A percentile compares a stretch with the other conserved stretches of the same genome.
phyloP scores from a whole-genome alignment of 306 rosid genomes.

The Acacia acuminata region DNA sequence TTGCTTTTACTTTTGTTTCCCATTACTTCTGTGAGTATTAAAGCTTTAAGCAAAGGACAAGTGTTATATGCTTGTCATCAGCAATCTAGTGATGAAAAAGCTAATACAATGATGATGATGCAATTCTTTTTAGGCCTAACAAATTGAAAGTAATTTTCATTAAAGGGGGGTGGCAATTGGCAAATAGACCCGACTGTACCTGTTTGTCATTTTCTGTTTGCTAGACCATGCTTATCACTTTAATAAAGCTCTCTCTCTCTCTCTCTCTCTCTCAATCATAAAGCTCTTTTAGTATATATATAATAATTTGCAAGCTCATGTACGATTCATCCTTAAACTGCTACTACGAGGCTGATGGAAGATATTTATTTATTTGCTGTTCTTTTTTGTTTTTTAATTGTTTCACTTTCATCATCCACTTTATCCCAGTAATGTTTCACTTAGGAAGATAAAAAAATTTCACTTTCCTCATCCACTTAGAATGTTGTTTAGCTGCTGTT shows the following conservation, averaged over 20 bases:
- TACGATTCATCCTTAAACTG: not conserved
- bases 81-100: not conserved
- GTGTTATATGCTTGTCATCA: not conserved
- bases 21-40: not conserved
- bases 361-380: not conserved
- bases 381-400: not conserved
- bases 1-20: not conserved
- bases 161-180: conserved; percentile 7
- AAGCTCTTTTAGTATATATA: conserved; percentile 3
- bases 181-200: not conserved
- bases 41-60: conserved; percentile 15
- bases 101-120: not conserved
- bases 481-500: not conserved
- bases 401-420: conserved; percentile 34
- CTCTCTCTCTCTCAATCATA: too few species aligned
- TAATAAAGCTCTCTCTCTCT: too few species aligned
- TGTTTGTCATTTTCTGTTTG: conserved; percentile 30
- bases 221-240: not conserved
- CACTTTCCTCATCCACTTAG: not conserved
- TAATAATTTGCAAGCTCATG: not conserved
- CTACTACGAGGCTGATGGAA: conserved; percentile 12
- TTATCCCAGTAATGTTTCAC: conserved; percentile 13
- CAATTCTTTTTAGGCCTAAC: conserved; percentile 16
- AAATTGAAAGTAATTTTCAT: conserved; percentile 15
- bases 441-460: not conserved